Evolutionary conservation across 2,329 filamentous ascomycete genomes (phyloP), one percentile per base, ranked within the genome.

Genomic region (Cladosporium oxysporum): DNA sequence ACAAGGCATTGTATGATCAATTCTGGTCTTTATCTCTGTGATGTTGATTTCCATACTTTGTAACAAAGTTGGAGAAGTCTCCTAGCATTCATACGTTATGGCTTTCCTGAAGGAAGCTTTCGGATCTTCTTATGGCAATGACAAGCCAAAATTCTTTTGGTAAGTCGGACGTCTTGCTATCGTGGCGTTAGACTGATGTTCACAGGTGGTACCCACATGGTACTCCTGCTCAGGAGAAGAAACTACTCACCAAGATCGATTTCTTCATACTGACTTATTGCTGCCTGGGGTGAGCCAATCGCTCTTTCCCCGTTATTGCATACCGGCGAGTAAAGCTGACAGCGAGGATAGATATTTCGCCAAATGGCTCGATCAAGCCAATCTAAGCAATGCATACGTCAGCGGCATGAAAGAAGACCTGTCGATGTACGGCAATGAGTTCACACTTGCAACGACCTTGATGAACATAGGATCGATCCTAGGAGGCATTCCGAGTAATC

Each of bases 341-440:
- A 57, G 52, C 16, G 16, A 21, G 29, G 6, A 12, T 18, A 35
- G 52, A 57, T 57, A 57, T 10, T 57, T 57, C 16, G 52, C 52
- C 29, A 57, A 57, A 21, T 57, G 52, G 52, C 16, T 57, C 1
- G 52, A 57, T 35, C 52, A 57, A 29, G 52, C 52, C 18, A 80
- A 80, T 52, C 71, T 81, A 12, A 79, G 76, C 67, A 81, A 81
- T 72, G 79, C 79, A 14, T 81, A 80, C 65, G 77, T 81, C 16
- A 71, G 74, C 60, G 79, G 79, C 6, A 81, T 81, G 79, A 77
- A 76, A 65, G 79, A 80, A 66, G 79, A 80, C 60, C 68, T 81
- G 33, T 66, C 70, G 41, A 79, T 69, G 67, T 64, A 68, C 37
- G 78, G 78, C 3, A 80, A 80, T 28, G 77, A 81, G 65, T 75